Base-by-base conservation (phyloP, 495 filamentous ascomycete genomes). In the Aspergillus baeticus region DNA sequence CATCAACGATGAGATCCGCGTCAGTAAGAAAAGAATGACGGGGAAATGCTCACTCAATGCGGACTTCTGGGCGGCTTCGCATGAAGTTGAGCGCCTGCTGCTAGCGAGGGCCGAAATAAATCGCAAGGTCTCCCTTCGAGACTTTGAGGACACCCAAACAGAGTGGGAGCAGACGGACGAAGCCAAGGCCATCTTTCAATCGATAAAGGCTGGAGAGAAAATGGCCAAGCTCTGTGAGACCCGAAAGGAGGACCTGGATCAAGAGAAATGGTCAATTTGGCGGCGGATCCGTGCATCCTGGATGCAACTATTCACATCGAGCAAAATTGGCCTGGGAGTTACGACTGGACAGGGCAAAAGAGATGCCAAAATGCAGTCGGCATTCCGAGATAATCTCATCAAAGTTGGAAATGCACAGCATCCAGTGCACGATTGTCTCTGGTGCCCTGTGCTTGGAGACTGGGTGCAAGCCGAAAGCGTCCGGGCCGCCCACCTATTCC, bases 401-500 rank as follows among this genome's bases (percentile, higher is more conserved):
- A 31, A 1, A n/a, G 11, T 26, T 5, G 44, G 21, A 31, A n/a
- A 33, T 33, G 44, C 44, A 33, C 13, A 26, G 14, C 46, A 49
- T 36, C 46, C 46, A 35, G 2, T 17, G 0, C 2, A 49, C 18
- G 46, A 36, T 14, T 36, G 46, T 26, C 3, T 36, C 6, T 49
- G 46, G 46, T 49, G 46, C 15, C 46, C 46, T 7, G 17, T 35
- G 5, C 15, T 47, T 1, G 21, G 44, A 14, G 26, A 22, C 5
- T 49, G 46, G 46, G n/a, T 15, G 4, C 4, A 31, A 11, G 31
- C 5, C 11, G 6, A 18, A 2, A 17, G 18, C 7, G 17, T 21
- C 1, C 26, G 22, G 17, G 49, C 35, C 17, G 48, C 47, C 14
- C 59, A 64, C 34, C 13, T 64, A 2, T 64, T 64, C 51, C 22